A percentile compares a stretch with the other conserved stretches of the same genome.
phyloP scores from a whole-genome alignment of 1,284 basidiomycete genomes.

The Marasmius fiardii region DNA sequence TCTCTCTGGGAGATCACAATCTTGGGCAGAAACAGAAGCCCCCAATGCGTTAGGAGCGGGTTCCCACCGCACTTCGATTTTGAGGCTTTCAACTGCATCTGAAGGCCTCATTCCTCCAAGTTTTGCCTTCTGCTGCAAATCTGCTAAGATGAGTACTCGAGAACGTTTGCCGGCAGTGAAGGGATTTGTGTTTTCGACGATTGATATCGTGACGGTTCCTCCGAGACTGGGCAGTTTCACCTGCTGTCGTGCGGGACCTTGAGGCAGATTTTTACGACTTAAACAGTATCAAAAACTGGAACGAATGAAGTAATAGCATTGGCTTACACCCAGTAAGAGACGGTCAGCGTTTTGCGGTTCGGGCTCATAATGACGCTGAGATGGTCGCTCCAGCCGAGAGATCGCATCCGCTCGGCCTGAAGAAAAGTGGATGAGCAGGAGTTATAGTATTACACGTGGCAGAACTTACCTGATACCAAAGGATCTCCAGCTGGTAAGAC shows the following conservation, averaged over 20 bases:
- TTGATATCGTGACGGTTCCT: constrained; percentile 43
- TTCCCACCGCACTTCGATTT: constrained; percentile 63
- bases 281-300: not conserved
- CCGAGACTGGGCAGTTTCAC: constrained; percentile 55
- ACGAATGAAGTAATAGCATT: constrained; percentile 5
- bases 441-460: not conserved
- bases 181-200: constrained; percentile 36
- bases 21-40: constrained; percentile 42
- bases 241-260: constrained; percentile 34
- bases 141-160: constrained; percentile 50
- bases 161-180: constrained; percentile 38
- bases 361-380: constrained; percentile 60
- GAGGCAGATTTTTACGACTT: constrained; percentile 45
- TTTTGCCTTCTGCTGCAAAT: constrained; percentile 61
- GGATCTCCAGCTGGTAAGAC: constrained; percentile 80
- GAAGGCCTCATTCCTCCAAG: constrained; percentile 51
- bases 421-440: not conserved
- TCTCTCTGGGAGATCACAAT: constrained; percentile 33
- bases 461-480: constrained; percentile 67
- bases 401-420: constrained; percentile 67
- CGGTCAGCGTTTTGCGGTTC: constrained; percentile 60
- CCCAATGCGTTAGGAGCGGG: constrained; percentile 60
- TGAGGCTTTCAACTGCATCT: constrained; percentile 68
- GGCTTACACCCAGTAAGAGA: constrained; percentile 75
- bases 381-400: constrained; percentile 76